A percentile compares a stretch with the other conserved stretches of the same genome.
phyloP scores from a whole-genome alignment of 2,329 filamentous ascomycete species.

The Onygenales sp. region DNA sequence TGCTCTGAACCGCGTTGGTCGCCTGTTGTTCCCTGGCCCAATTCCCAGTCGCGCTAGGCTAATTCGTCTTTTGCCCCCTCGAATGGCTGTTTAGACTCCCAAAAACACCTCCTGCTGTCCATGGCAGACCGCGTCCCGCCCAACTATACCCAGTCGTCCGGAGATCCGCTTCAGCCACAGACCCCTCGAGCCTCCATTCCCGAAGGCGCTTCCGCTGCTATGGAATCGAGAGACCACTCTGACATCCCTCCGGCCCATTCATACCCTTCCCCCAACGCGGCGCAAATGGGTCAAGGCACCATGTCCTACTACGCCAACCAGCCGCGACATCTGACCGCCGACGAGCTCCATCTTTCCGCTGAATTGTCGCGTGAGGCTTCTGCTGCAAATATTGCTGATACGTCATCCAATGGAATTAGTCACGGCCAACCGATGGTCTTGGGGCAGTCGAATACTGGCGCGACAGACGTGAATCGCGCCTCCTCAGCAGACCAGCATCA shows the following conservation, averaged over 20 bases:
- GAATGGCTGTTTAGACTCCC: constrained; percentile 1
- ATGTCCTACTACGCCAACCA: constrained; percentile 35
- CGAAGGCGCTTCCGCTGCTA: constrained; percentile 13
- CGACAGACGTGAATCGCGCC: constrained; percentile 27
- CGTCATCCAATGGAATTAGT: constrained; percentile 28
- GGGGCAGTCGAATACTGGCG: constrained; percentile 26
- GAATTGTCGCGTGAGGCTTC: constrained; percentile 39
- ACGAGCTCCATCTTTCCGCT: constrained; percentile 38
- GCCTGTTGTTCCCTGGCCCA: neutral
- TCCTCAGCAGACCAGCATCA: constrained; percentile 23
- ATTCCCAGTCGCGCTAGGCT: neutral
- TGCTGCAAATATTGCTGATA: constrained; percentile 33
- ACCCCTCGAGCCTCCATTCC: constrained; percentile 9
- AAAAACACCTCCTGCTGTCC: neutral
- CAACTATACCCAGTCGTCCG: constrained; percentile 14
- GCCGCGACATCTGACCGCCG: constrained; percentile 31
- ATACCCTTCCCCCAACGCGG: constrained; percentile 35
- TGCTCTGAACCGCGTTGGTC: constrained; percentile 5
- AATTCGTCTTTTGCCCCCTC: neutral
- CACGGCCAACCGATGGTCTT: constrained; percentile 31
- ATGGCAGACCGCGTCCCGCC: constrained; percentile 10
- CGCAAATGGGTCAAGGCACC: constrained; percentile 34
- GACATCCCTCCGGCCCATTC: constrained; percentile 35
- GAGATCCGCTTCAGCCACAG: constrained; percentile 24
- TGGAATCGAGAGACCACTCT: constrained; percentile 34